Conservation (phyloP, 2,329 filamentous ascomycete species). For the Microsporum audouinii region DNA sequence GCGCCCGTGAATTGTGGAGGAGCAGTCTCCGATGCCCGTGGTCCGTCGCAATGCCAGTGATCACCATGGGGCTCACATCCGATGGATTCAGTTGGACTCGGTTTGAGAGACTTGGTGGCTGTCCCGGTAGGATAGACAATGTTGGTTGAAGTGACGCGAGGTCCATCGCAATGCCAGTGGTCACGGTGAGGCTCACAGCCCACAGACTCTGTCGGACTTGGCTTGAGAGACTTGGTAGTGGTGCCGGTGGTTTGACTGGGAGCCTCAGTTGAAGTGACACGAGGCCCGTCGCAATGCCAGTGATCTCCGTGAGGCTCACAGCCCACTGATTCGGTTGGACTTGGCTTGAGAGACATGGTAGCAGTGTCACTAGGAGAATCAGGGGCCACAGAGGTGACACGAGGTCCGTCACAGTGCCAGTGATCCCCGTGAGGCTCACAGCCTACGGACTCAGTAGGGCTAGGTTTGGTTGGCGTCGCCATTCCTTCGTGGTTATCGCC, state of each 20-base stretch:
- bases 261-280: background rate
- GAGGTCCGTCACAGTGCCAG: conserved; percentile 18
- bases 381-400: background rate
- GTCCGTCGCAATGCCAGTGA: conserved; percentile 16
- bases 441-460: conserved; percentile 15
- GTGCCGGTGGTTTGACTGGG: background rate
- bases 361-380: background rate
- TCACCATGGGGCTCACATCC: conserved; percentile 17
- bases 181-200: conserved; percentile 13
- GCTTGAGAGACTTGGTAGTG: conserved; percentile 14
- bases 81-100: conserved; percentile 14
- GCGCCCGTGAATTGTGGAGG: conserved; percentile 5
- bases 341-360: conserved; percentile 10
- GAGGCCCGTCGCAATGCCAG: conserved; percentile 19
- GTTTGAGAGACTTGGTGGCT: conserved; percentile 3
- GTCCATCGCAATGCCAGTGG: conserved; percentile 7
- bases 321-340: conserved; percentile 15
- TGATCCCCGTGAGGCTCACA: conserved; percentile 17
- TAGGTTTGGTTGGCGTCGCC: conserved; percentile 6
- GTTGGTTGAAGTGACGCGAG: background rate
- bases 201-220: conserved; percentile 15
- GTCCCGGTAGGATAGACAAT: background rate
- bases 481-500: background rate
- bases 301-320: conserved; percentile 17
- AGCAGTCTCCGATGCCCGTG: background rate